phyloP scores from a whole-genome alignment of 768 basidiomycete genomes.

The Saitozyma podzolica region DNA sequence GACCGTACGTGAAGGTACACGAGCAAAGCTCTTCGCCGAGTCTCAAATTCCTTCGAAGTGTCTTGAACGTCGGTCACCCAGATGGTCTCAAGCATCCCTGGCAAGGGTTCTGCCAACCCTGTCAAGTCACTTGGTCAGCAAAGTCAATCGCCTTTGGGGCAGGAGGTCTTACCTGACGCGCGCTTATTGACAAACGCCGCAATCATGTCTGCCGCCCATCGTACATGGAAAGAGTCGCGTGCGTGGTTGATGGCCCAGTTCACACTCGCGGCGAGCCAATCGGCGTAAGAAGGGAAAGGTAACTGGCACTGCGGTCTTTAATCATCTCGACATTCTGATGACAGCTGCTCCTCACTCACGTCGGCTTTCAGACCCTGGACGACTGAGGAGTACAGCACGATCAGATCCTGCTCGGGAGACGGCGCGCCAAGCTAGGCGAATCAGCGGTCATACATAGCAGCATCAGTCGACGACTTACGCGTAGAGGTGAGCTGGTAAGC shows the following conservation, averaged over 20 bases:
- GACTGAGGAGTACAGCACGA: conserved; percentile 67
- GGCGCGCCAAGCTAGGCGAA: conserved; percentile 56
- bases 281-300: conserved; percentile 58
- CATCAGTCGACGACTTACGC: conserved; percentile 11
- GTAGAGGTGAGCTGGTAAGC: conserved; percentile 16
- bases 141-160: neutral
- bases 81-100: conserved; percentile 25
- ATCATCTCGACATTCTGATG: neutral
- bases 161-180: conserved; percentile 60
- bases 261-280: conserved; percentile 62
- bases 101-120: conserved; percentile 30
- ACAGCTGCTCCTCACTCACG: conserved; percentile 53
- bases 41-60: conserved; percentile 14
- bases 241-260: conserved; percentile 62
- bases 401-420: conserved; percentile 62
- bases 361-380: conserved; percentile 68
- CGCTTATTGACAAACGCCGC: conserved; percentile 78
- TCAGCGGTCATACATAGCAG: neutral
- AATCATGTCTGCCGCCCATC: conserved; percentile 53
- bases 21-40: conserved; percentile 29
- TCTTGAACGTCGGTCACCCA: conserved; percentile 48
- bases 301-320: conserved; percentile 58
- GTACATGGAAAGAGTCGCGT: conserved; percentile 37
- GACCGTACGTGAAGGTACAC: conserved; percentile 38
- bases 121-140: neutral